These are phyloP conservation scores for Moesziomyces sp. DNA, from an alignment of 1,284 basidiomycete genomes.

Conservation along the genomic window DNA sequence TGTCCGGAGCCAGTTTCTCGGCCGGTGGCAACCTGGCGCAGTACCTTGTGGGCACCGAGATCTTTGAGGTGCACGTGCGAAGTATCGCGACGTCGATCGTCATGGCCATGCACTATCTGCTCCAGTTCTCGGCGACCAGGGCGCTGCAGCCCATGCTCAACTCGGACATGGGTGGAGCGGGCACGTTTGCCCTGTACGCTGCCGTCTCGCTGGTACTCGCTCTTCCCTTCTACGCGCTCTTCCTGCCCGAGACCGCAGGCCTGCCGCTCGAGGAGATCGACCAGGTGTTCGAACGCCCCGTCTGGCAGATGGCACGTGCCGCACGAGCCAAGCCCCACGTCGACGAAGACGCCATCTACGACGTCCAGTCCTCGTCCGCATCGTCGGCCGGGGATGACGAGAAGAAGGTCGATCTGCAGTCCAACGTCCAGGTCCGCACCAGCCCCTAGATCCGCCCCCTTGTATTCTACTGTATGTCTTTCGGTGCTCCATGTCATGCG, in stretches of 20 bases:
- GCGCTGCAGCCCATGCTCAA: constrained; percentile 37
- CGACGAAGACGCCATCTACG: constrained; percentile 3
- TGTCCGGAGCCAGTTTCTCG: constrained; percentile 26
- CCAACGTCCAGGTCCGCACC: constrained; percentile 1
- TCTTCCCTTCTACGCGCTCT: constrained; percentile 32
- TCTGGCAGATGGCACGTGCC: constrained; percentile 20
- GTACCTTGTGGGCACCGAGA: constrained; percentile 33
- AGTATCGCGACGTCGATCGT: constrained; percentile 19
- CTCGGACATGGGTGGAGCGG: constrained; percentile 22
- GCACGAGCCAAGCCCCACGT: constrained; percentile 2
- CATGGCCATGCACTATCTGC: constrained; percentile 32
- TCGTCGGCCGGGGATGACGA: constrained; percentile 7
- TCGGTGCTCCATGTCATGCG: too few relatives aligned
- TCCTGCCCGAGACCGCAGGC: constrained; percentile 35
- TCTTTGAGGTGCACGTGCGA: constrained; percentile 31
- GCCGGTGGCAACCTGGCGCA: constrained; percentile 38
- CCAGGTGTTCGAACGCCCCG: constrained; percentile 22
- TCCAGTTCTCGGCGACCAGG: constrained; percentile 22
- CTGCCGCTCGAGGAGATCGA: constrained; percentile 33
- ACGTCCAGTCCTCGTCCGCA: constrained; percentile 3
- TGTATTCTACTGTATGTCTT: too few relatives aligned
- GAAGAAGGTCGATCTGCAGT: constrained; percentile 6
- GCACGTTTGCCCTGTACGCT: constrained; percentile 30
- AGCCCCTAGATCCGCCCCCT: background rate
- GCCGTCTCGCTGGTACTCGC: constrained; percentile 21